Percentiles rank a stretch among this genome's conserved stretches.
Evolutionary conservation across 1,139 yeast genomes (phyloP).

Genomic region (Sugiyamaella xylanicola): DNA sequence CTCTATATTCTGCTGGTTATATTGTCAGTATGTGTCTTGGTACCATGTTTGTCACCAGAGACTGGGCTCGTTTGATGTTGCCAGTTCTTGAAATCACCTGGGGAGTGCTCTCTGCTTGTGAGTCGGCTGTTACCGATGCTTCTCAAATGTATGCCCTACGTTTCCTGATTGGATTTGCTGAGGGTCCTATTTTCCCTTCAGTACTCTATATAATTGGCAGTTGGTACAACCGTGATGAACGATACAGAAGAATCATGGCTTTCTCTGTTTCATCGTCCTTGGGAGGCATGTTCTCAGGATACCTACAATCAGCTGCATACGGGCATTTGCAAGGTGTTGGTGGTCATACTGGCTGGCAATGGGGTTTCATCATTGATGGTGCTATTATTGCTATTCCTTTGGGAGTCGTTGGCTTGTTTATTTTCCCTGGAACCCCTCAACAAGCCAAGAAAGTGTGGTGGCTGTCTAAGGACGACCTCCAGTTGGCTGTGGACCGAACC

Average conservation of each 20-base stretch:
- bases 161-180: constrained; percentile 60
- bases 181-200: constrained; percentile 63
- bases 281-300: constrained; percentile 47
- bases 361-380: constrained; percentile 59
- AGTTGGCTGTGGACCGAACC: constrained; percentile 36
- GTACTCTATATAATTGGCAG: constrained; percentile 56
- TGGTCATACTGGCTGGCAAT: constrained; percentile 48
- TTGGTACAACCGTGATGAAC: constrained; percentile 52
- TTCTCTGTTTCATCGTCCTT: constrained; percentile 47
- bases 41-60: constrained; percentile 43
- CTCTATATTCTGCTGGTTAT: constrained; percentile 41
- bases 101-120: constrained; percentile 57
- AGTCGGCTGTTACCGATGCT: constrained; percentile 49
- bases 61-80: constrained; percentile 46
- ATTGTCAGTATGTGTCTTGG: constrained; percentile 43
- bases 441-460: constrained; percentile 43
- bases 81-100: constrained; percentile 57
- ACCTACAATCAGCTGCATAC: constrained; percentile 47
- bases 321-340: constrained; percentile 46
- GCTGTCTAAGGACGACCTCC: constrained; percentile 37
- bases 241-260: constrained; percentile 53
- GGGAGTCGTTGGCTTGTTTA: constrained; percentile 61
- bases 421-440: constrained; percentile 69
- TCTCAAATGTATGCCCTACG: constrained; percentile 57
- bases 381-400: constrained; percentile 53